Conservation (phyloP, 2,329 filamentous ascomycete species). For the Fusarium odoratissimum region DNA sequence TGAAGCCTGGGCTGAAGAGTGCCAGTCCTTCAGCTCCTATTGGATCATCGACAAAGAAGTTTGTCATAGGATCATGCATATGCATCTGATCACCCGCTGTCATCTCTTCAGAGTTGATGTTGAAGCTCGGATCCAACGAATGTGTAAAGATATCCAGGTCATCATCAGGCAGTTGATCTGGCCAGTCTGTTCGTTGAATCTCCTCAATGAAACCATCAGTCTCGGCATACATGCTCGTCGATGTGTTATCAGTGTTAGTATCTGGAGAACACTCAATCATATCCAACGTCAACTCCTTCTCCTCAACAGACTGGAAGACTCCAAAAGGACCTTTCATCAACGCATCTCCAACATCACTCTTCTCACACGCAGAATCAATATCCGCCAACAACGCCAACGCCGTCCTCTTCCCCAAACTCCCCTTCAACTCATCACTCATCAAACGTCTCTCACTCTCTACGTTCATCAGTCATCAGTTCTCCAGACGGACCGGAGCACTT, state of each 20-base stretch:
- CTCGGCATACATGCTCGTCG: constrained; percentile 27
- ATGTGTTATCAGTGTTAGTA: constrained; percentile 20
- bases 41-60: constrained; percentile 36
- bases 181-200: constrained; percentile 37
- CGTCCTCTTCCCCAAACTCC: constrained; percentile 45
- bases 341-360: neutral
- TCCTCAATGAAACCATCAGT: constrained; percentile 36
- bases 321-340: constrained; percentile 40
- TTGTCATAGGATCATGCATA: constrained; percentile 24
- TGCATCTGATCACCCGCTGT: constrained; percentile 9
- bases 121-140: constrained; percentile 26
- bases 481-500: constrained; percentile 3
- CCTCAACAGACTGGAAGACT: constrained; percentile 26
- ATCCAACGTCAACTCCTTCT: neutral
- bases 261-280: constrained; percentile 13
- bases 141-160: constrained; percentile 37
- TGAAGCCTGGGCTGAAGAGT: constrained; percentile 39
- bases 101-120: constrained; percentile 1
- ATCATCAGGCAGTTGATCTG: constrained; percentile 31
- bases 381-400: constrained; percentile 41
- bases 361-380: constrained; percentile 42
- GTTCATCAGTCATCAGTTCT: neutral
- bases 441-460: constrained; percentile 37
- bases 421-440: constrained; percentile 47
- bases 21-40: constrained; percentile 39